Evolutionary conservation across 306 rosid species (phyloP).

Genomic region (Nissolia schottii): DNA sequence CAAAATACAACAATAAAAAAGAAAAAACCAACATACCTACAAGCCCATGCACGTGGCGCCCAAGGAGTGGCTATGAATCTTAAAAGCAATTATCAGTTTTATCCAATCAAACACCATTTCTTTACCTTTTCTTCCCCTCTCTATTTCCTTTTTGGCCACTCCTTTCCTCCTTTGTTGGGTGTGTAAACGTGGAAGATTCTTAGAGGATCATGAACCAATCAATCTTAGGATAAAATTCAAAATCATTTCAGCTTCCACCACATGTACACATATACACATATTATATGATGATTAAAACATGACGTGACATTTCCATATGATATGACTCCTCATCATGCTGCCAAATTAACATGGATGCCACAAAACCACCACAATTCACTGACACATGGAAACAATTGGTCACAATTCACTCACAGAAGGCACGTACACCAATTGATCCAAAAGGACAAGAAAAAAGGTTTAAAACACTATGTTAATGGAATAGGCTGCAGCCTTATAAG

Average conservation of each 20-base stretch:
- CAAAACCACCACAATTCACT: neutral
- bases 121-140: neutral
- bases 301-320: neutral
- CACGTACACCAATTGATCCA: neutral
- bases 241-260: neutral
- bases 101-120: neutral
- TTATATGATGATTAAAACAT: neutral
- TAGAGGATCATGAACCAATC: neutral
- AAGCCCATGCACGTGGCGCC: neutral
- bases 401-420: neutral
- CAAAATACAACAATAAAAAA: no score
- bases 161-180: neutral
- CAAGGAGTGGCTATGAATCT: neutral
- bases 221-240: neutral
- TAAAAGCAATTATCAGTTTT: neutral
- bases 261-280: no score
- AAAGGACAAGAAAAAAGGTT: neutral
- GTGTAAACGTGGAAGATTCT: conserved; percentile 5
- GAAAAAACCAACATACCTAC: neutral
- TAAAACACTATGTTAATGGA: neutral
- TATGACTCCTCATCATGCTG: neutral
- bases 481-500: neutral
- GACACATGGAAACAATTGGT: neutral
- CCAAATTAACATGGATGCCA: neutral
- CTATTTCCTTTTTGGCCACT: neutral